Percentiles rank a stretch among this genome's conserved stretches.
Evolutionary conservation across 805 yeast species (phyloP).

Genomic region (Komagataella pastoris): DNA sequence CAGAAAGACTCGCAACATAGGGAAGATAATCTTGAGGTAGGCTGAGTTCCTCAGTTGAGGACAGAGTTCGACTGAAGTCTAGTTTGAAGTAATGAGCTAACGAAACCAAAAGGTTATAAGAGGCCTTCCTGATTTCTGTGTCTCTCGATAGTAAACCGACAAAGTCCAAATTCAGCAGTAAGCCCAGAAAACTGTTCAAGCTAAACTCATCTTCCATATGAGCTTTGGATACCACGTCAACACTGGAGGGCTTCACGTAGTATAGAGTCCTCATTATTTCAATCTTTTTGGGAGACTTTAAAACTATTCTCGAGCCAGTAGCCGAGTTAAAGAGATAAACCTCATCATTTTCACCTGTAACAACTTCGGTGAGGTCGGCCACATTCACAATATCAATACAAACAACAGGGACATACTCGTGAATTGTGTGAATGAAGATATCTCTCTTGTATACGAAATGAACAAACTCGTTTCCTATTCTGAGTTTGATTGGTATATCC

Average conservation of each 20-base stretch:
- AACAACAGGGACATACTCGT: constrained; percentile 20
- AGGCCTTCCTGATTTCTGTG: constrained; percentile 45
- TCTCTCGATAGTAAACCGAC: constrained; percentile 54
- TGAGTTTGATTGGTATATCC: constrained; percentile 46
- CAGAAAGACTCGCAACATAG: constrained; percentile 44
- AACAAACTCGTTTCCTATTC: constrained; percentile 56
- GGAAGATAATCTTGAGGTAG: constrained; percentile 58
- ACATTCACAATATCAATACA: constrained; percentile 30
- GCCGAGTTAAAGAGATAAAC: constrained; percentile 26
- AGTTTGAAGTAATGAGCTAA: constrained; percentile 46
- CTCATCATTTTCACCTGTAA: constrained; percentile 36
- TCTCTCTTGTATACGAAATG: constrained; percentile 39
- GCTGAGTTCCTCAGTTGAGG: constrained; percentile 42
- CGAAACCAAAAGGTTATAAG: constrained; percentile 50
- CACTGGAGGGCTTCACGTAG: constrained; percentile 45
- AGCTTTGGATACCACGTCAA: constrained; percentile 16
- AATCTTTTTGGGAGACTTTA: constrained; percentile 33
- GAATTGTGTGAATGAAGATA: constrained; percentile 22
- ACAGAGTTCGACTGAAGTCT: constrained; percentile 42
- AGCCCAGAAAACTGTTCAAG: constrained; percentile 31
- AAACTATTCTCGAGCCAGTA: constrained; percentile 21
- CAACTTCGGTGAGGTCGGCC: constrained; percentile 24
- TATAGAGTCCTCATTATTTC: constrained; percentile 64
- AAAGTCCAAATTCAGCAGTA: constrained; percentile 48
- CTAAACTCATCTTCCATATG: constrained; percentile 16